Evolutionary conservation across 108 stramenopile species (phyloP).

Genomic region (Skeletonema marinoi): DNA sequence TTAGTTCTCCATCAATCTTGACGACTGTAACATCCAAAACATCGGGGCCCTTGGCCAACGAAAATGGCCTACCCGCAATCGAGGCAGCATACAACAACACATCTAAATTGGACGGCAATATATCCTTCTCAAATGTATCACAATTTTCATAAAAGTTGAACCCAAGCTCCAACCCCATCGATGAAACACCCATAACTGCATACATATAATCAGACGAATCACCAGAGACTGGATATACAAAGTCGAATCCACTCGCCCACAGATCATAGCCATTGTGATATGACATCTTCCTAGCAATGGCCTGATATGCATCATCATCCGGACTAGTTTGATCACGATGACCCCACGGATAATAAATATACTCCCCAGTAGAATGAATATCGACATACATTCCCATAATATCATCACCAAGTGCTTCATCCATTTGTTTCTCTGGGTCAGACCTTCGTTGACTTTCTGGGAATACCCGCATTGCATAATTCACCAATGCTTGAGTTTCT

Average conservation of each 20-base stretch:
- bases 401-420: slow-evolving; percentile 26
- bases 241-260: slow-evolving; percentile 31
- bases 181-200: slow-evolving; percentile 47
- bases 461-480: slow-evolving; percentile 47
- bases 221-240: slow-evolving; percentile 33
- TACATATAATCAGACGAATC: slow-evolving; percentile 52
- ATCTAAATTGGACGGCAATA: slow-evolving; percentile 31
- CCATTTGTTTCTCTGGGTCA: slow-evolving; percentile 21
- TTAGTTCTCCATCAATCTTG: slow-evolving; percentile 11
- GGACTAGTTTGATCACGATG: slow-evolving; percentile 25
- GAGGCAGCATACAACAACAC: slow-evolving; percentile 48
- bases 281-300: slow-evolving; percentile 43
- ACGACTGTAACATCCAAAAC: slow-evolving; percentile 13
- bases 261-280: slow-evolving; percentile 23
- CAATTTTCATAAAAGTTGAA: slow-evolving; percentile 53
- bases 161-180: slow-evolving; percentile 60
- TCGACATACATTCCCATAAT: slow-evolving; percentile 55
- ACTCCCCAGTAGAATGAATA: slow-evolving; percentile 50
- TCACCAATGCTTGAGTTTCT: slow-evolving; percentile 51
- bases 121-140: slow-evolving; percentile 35
- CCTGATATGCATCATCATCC: slow-evolving; percentile 26
- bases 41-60: slow-evolving; percentile 53
- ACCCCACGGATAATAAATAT: slow-evolving; percentile 58
- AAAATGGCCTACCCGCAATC: slow-evolving; percentile 45
- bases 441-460: slow-evolving; percentile 43